phyloP scores from a whole-genome alignment of 139 green algal species.

The Chlorella sp. region DNA sequence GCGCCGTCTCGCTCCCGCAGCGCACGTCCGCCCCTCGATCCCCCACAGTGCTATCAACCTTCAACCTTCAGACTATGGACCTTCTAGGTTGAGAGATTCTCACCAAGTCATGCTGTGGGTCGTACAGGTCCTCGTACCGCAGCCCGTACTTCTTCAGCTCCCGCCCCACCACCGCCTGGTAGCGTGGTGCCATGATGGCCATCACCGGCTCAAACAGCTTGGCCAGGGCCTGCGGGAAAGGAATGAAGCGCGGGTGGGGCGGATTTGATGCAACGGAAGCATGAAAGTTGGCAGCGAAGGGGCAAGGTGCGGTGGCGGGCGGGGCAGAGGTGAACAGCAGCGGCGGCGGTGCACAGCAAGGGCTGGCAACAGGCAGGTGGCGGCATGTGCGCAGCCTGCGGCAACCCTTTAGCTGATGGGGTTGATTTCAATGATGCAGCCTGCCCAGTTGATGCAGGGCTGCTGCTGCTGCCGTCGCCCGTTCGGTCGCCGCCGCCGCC shows the following conservation, averaged over 20 bases:
- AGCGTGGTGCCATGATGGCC: conserved; percentile 58
- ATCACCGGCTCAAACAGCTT: conserved; percentile 71
- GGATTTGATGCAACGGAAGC: no score
- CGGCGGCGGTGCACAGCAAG: neutral
- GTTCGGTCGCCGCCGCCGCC: neutral
- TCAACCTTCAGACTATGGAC: no score
- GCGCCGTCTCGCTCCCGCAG: no score
- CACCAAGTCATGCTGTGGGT: conserved; percentile 84
- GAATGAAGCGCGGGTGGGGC: no score
- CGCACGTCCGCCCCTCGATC: neutral
- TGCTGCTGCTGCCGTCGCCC: neutral
- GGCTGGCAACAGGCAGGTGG: neutral
- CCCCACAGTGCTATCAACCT: neutral
- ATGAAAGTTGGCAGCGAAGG: neutral
- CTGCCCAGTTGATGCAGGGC: neutral
- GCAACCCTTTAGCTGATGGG: no score
- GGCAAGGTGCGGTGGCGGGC: neutral
- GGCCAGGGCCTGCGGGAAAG: conserved; percentile 30
- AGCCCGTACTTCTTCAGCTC: conserved; percentile 91
- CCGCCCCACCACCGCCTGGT: conserved; percentile 75
- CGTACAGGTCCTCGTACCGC: conserved; percentile 96
- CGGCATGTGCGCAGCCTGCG: no score
- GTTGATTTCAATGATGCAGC: neutral
- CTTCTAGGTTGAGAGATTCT: no score
- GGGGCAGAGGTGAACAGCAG: neutral